Base-by-base conservation (phyloP, 2,329 filamentous ascomycete genomes). In the Pleurostoma richardsiae region DNA sequence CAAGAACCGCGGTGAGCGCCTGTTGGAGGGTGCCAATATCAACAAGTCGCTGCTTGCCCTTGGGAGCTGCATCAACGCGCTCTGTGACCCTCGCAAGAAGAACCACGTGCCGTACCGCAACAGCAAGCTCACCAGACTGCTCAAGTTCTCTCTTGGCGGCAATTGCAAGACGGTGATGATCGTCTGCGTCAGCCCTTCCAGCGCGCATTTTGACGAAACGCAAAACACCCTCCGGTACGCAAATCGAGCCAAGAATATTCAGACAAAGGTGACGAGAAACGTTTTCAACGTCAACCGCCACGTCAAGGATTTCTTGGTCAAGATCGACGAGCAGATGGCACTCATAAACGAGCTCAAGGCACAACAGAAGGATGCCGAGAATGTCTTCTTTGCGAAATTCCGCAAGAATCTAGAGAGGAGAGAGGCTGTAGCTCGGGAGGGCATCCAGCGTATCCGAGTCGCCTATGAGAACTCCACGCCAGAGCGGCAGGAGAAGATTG, bases 121-220 rank as follows among this genome's bases (percentile, higher is more conserved):
- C 71, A 97, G 92, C 53, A 99, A 97, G 61, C 83, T 99, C 46
- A 99, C 94, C 0, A 85, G 94, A 45, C 76, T 99, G 4, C 80
- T 99, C 45, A 99, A 99, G 60, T 99, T 99, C 69, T 96, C 92
- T 0, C 80, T 99, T 0, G 94, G 94, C 30, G 94, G 94, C 3
- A 99, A 99, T 67, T 99, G 94, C 77, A 95, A 91, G 69, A 99
- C 94, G 0, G 94, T 99, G 64, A 99, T 99, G 94, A 97, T 99
- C 65, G 94, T 99, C 29, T 99, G 94, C 60, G 89, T 99, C 45
- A 96, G 91, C 56, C 94, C 94, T 2, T 96, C 90, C 1, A 97
- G 94, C 60, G 87, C 88, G 4, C 94, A 99, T 68, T 99, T 94
- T 58, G 94, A 99, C 65, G 94, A 99, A 69, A 96, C 92, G 0